A percentile compares a stretch with the other conserved stretches of the same genome.
Conservation (phyloP, 1,139 yeast genomes). For the Suhomyces taliae region DNA sequence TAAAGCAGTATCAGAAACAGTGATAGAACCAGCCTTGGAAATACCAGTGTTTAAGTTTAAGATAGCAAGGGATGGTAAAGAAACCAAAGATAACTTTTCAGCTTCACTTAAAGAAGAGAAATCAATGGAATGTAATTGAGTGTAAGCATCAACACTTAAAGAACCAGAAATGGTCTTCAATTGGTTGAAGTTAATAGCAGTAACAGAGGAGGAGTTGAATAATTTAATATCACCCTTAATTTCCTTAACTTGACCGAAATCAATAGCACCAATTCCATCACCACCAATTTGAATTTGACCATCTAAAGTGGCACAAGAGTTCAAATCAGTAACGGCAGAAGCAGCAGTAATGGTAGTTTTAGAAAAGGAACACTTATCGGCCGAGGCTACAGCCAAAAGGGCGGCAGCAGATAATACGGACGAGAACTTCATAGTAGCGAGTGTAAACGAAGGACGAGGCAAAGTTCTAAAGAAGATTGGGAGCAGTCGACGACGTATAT, state of each 20-base stretch:
- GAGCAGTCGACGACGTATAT: background rate
- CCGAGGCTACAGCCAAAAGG: constrained; percentile 17
- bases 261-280: constrained; percentile 33
- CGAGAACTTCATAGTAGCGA: constrained; percentile 20
- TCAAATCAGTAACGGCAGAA: constrained; percentile 35
- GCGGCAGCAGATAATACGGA: constrained; percentile 13
- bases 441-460: constrained; percentile 17
- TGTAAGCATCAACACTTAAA: constrained; percentile 37
- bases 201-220: constrained; percentile 43
- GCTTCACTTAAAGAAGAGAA: constrained; percentile 34
- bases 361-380: constrained; percentile 36
- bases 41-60: constrained; percentile 42
- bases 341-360: constrained; percentile 41
- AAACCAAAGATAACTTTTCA: constrained; percentile 35
- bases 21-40: constrained; percentile 33
- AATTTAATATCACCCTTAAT: constrained; percentile 37
- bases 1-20: constrained; percentile 47
- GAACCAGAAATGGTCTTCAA: constrained; percentile 40
- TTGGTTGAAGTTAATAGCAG: constrained; percentile 32
- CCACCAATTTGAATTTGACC: constrained; percentile 45
- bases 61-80: constrained; percentile 45
- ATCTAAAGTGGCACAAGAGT: constrained; percentile 43
- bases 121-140: constrained; percentile 44
- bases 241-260: constrained; percentile 35
- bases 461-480: background rate